phyloP scores from a whole-genome alignment of 1,284 basidiomycete species.

The Trichosporon ovoides region DNA sequence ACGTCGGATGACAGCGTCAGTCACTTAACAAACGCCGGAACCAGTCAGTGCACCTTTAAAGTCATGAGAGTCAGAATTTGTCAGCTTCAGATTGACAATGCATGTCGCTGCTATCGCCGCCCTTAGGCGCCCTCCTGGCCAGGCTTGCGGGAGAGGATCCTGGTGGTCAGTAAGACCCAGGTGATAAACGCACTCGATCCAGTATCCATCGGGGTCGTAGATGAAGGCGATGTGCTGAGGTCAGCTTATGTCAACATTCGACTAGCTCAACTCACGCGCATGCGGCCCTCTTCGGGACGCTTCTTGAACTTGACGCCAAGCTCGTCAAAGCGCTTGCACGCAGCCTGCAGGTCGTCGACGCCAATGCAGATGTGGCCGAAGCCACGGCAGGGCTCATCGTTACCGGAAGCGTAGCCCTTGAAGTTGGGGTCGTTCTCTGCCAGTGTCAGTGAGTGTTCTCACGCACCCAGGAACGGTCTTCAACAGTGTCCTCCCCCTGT shows the following conservation, averaged over 20 bases:
- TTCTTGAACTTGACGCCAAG: constrained; percentile 89
- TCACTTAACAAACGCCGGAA: too few relatives aligned
- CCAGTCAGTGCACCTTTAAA: too few relatives aligned
- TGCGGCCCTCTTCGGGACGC: constrained; percentile 74
- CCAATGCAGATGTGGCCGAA: constrained; percentile 80
- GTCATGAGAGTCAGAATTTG: neutral
- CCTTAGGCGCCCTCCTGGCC: constrained; percentile 18
- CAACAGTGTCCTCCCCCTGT: neutral
- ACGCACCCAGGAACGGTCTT: neutral
- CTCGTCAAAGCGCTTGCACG: constrained; percentile 76
- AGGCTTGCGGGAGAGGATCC: constrained; percentile 9
- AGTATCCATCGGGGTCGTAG: constrained; percentile 72
- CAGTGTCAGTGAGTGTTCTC: neutral
- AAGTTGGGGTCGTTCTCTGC: constrained; percentile 64
- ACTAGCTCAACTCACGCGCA: constrained; percentile 75
- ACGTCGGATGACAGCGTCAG: too few relatives aligned
- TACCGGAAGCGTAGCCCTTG: constrained; percentile 74
- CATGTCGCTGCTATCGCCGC: neutral
- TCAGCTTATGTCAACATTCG: constrained; percentile 54
- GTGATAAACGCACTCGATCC: constrained; percentile 47
- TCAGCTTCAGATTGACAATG: neutral
- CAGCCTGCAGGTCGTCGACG: constrained; percentile 74
- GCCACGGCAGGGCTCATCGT: constrained; percentile 70
- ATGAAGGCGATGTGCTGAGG: constrained; percentile 62
- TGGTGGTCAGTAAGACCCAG: neutral